A percentile compares a stretch with the other conserved stretches of the same genome.
Conservation (phyloP, 129 eudicot species). For the Flaveria brownii region DNA sequence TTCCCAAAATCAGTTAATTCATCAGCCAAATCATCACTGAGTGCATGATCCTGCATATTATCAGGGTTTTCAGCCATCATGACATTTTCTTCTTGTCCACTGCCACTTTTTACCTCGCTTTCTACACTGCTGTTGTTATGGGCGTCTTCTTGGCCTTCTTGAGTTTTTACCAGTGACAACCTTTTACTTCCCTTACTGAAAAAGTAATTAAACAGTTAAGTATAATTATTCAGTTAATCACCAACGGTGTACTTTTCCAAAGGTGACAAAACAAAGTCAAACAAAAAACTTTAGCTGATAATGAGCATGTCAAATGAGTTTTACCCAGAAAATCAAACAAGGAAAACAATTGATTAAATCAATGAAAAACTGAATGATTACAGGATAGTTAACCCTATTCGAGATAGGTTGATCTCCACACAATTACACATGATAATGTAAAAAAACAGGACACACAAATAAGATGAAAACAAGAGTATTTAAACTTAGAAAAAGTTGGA, state of each 20-base stretch:
- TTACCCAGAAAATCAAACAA: no score
- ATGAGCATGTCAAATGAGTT: no score
- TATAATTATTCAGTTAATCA: background rate
- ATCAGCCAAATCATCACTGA: constrained; percentile 41
- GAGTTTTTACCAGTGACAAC: constrained; percentile 27
- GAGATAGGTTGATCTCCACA: no score
- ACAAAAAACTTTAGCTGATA: no score
- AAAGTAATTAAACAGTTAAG: background rate
- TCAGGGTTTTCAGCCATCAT: constrained; percentile 23
- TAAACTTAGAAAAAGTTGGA: no score
- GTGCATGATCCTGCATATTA: constrained; percentile 32
- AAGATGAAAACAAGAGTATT: no score
- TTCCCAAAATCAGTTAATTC: constrained; percentile 51
- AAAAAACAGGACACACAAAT: no score
- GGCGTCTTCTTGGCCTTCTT: constrained; percentile 13
- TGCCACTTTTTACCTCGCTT: constrained; percentile 28
- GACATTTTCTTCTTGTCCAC: constrained; percentile 20
- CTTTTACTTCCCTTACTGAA: constrained; percentile 37
- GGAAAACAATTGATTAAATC: no score
- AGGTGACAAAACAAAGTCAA: background rate
- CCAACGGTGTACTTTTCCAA: background rate
- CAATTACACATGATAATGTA: no score
- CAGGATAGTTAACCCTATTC: no score
- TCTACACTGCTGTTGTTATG: constrained; percentile 22
- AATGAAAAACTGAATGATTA: no score